These are phyloP conservation scores for Talaromyces sp. DNA, from an alignment of 2,329 filamentous ascomycete genomes.

Conservation along the genomic window DNA sequence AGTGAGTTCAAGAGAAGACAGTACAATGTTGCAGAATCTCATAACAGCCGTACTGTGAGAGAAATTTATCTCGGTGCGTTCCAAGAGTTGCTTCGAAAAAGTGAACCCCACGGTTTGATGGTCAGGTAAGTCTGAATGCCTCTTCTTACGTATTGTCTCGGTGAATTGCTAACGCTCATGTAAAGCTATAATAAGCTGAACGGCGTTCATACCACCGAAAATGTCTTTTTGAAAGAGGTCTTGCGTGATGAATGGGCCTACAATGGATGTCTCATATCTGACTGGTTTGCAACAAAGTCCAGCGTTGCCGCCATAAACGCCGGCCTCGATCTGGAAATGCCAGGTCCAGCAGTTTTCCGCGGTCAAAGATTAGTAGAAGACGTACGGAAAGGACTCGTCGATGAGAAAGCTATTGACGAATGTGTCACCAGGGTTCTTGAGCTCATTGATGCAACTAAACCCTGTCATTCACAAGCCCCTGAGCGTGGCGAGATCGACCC, in stretches of 20 bases:
- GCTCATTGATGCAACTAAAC: neutral
- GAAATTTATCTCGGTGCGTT: conserved; percentile 66
- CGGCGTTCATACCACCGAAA: conserved; percentile 18
- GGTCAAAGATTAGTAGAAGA: conserved; percentile 19
- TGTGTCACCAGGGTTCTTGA: conserved; percentile 1
- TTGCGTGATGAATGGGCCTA: conserved; percentile 47
- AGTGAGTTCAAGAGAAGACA: conserved; percentile 32
- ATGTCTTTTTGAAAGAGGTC: conserved; percentile 30
- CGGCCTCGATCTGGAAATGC: conserved; percentile 40
- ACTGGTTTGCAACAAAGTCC: conserved; percentile 35
- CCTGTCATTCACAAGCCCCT: neutral
- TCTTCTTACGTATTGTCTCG: neutral
- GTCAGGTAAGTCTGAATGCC: conserved; percentile 25
- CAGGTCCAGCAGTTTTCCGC: conserved; percentile 26
- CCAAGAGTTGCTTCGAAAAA: conserved; percentile 58
- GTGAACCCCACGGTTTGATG: conserved; percentile 57
- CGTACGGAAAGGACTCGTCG: conserved; percentile 9
- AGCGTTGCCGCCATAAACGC: conserved; percentile 32
- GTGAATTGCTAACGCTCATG: neutral
- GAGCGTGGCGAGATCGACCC: neutral
- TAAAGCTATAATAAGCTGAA: conserved; percentile 20
- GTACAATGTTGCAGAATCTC: conserved; percentile 24
- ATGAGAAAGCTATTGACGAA: conserved; percentile 1
- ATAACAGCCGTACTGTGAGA: conserved; percentile 47
- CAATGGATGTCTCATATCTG: conserved; percentile 34